A percentile compares a stretch with the other conserved stretches of the same genome.
Evolutionary conservation across 1,284 basidiomycete species (phyloP).

Genomic region (Wolfiporia cocos): DNA sequence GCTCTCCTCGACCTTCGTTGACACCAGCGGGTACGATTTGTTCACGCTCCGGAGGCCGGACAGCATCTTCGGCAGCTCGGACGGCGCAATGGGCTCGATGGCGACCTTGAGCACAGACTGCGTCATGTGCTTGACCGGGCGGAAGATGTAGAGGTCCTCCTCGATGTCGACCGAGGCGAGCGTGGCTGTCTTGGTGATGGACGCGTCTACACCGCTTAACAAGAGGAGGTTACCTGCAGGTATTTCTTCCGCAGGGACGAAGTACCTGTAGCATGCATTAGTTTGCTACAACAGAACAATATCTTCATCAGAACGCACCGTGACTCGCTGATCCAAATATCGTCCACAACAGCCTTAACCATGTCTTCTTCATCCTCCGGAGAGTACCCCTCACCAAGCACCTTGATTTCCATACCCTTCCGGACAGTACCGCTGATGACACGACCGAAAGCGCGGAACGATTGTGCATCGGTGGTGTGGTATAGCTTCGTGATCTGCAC

Average conservation of each 20-base stretch:
- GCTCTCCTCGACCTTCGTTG: constrained; percentile 97
- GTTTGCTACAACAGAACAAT: constrained; percentile 9
- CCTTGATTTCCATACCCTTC: constrained; percentile 84
- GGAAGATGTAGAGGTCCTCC: constrained; percentile 90
- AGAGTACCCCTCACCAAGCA: constrained; percentile 96
- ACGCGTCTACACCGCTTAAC: constrained; percentile 89
- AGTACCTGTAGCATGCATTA: constrained; percentile 54
- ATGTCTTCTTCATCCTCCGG: constrained; percentile 99
- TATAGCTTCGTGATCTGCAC: constrained; percentile 93
- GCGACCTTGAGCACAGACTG: constrained; percentile 98
- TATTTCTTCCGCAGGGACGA: constrained; percentile 82
- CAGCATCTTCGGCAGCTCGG: constrained; percentile 98
- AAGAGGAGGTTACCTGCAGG: constrained; percentile 92
- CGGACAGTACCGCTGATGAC: constrained; percentile 88
- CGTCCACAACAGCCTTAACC: constrained; percentile 82
- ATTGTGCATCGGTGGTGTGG: constrained; percentile 92
- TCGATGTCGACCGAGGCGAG: constrained; percentile 70
- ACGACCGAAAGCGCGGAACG: constrained; percentile 94
- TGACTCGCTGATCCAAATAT: constrained; percentile 87
- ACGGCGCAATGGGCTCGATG: constrained; percentile 96
- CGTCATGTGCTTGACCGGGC: constrained; percentile 93
- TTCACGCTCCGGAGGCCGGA: constrained; percentile 95
- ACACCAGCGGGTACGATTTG: constrained; percentile 93
- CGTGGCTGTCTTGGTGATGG: constrained; percentile 94
- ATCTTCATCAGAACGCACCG: constrained; percentile 39